Evolutionary conservation across 306 rosid genomes (phyloP).

Genomic region (Fragaria ananassa): DNA sequence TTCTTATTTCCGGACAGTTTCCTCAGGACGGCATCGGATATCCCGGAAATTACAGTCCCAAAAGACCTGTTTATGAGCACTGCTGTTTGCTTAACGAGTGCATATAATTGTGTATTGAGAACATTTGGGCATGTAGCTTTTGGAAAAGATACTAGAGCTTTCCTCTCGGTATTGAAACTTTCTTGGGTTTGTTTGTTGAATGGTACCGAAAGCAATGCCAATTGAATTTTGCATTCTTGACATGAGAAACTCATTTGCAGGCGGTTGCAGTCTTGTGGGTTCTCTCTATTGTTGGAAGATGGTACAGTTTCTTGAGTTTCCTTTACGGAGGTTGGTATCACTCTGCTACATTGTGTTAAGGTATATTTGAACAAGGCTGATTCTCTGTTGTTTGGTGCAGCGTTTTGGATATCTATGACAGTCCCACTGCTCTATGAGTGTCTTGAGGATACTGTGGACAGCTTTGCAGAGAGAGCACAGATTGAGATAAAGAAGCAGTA

Average conservation of each 20-base stretch:
- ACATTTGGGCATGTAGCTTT: conserved; percentile 38
- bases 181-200: conserved; percentile 16
- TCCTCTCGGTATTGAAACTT: conserved; percentile 39
- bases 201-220: not conserved
- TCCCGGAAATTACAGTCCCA: conserved; percentile 33
- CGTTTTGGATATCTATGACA: conserved; percentile 32
- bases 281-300: conserved; percentile 39
- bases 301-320: conserved; percentile 39
- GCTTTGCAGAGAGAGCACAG: conserved; percentile 28
- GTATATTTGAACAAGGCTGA: not conserved
- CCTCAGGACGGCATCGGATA: conserved; percentile 40
- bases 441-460: conserved; percentile 46
- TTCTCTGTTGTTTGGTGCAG: conserved; percentile 34
- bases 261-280: conserved; percentile 36
- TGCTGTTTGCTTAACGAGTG: conserved; percentile 34
- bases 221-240: conserved; percentile 27
- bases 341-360: not conserved
- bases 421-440: conserved; percentile 53
- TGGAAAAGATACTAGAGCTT: conserved; percentile 39
- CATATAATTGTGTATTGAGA: conserved; percentile 26
- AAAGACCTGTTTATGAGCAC: conserved; percentile 30
- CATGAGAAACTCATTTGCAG: conserved; percentile 35
- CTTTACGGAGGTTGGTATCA: conserved; percentile 47
- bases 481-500: conserved; percentile 30
- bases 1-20: conserved; percentile 9